Evolutionary conservation across 2,329 filamentous ascomycete genomes (phyloP).

Genomic region (Phialophora verrucosa): DNA sequence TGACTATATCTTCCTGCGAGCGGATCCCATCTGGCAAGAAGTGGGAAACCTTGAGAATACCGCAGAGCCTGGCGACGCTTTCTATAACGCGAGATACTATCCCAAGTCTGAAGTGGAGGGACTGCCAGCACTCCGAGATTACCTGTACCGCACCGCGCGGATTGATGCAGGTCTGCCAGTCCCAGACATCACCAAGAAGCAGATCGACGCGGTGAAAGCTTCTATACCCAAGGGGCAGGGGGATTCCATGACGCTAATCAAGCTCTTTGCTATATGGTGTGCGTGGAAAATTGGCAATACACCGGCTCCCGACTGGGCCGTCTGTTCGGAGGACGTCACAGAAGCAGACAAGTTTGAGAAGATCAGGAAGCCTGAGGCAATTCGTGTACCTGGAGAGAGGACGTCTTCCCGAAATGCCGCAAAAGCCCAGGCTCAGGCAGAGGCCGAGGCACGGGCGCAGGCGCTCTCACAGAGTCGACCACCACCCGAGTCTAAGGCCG

Average conservation of each 20-base stretch:
- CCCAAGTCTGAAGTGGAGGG: conserved; percentile 67
- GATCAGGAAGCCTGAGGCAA: conserved; percentile 35
- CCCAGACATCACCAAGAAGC: conserved; percentile 64
- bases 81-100: conserved; percentile 67
- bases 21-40: conserved; percentile 64
- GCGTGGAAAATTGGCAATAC: conserved; percentile 72
- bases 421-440: conserved; percentile 31
- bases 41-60: conserved; percentile 60
- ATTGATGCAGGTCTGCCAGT: conserved; percentile 64
- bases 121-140: conserved; percentile 63
- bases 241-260: conserved; percentile 65
- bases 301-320: conserved; percentile 65
- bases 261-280: conserved; percentile 68
- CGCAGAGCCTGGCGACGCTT: conserved; percentile 58
- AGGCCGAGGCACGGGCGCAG: conserved; percentile 14
- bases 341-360: conserved; percentile 33
- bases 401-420: conserved; percentile 50
- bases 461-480: background rate
- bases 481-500: conserved; percentile 1
- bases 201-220: conserved; percentile 64
- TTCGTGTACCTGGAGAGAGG: conserved; percentile 44
- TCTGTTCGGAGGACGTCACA: conserved; percentile 60
- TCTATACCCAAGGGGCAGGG: conserved; percentile 68
- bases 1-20: conserved; percentile 58
- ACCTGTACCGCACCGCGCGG: conserved; percentile 67